Evolutionary conservation across 768 basidiomycete genomes (phyloP).

Genomic region (Lentinula edodes): DNA sequence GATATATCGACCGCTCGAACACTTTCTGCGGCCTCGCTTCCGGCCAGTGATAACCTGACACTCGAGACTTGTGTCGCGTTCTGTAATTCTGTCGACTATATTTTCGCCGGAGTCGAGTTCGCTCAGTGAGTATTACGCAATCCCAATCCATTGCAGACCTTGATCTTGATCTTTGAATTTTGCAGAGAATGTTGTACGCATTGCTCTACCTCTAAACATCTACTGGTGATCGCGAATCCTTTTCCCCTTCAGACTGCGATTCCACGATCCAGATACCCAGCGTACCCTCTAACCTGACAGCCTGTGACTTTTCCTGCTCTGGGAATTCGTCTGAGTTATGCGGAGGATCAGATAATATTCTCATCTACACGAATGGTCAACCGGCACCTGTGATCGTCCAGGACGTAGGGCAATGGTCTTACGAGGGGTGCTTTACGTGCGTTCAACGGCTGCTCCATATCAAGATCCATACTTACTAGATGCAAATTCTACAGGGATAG

Average conservation of each 20-base stretch:
- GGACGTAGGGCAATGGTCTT: conserved; percentile 48
- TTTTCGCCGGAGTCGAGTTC: conserved; percentile 64
- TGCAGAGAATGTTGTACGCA: conserved; percentile 36
- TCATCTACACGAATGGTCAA: conserved; percentile 50
- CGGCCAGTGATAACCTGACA: conserved; percentile 46
- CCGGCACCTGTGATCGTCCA: conserved; percentile 44
- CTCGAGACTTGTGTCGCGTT: conserved; percentile 37
- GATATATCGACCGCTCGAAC: conserved; percentile 44
- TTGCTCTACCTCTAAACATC: conserved; percentile 10
- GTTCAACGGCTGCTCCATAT: conserved; percentile 8
- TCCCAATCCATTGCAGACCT: neutral
- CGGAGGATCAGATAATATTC: conserved; percentile 46
- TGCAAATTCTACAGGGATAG: conserved; percentile 22
- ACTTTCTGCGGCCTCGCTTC: conserved; percentile 39
- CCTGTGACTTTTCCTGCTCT: conserved; percentile 49
- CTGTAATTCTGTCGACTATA: conserved; percentile 30
- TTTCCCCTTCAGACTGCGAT: conserved; percentile 46
- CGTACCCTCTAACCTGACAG: conserved; percentile 32
- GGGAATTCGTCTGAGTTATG: conserved; percentile 51
- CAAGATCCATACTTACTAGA: neutral
- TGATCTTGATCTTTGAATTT: neutral
- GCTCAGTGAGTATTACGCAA: conserved; percentile 30
- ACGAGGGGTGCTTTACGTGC: conserved; percentile 62
- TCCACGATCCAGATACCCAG: conserved; percentile 47
- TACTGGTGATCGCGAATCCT: too few relatives aligned